Base-by-base conservation (phyloP, 2,329 filamentous ascomycete genomes). In the Trichoderma sp. region DNA sequence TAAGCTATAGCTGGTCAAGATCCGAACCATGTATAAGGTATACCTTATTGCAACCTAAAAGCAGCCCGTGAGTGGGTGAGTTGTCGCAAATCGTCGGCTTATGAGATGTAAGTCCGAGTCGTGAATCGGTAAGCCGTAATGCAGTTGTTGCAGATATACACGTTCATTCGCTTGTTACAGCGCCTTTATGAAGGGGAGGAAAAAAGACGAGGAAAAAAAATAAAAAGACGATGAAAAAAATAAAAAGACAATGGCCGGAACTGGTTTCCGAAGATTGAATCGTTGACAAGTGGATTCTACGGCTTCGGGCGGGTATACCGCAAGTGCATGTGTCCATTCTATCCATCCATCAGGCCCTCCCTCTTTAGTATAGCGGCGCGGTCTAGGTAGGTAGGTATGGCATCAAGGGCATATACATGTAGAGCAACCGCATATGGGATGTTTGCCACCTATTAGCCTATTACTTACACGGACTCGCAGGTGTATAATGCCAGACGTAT, bases 301-400 rank as follows among this genome's bases (percentile, higher is more conserved):
- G 57, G 57, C 45, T 60, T 15, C 15, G 34, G 30, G 21, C 57
- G 34, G 30, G 28, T 60, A 43, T 52, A n/a, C n/a, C n/a, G n/a
- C n/a, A n/a, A n/a, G n/a, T n/a, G n/a, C n/a, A 47, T 51, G 58
- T 47, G 47, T 61, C 58, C 47, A 51, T 61, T 61, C n/a, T 47
- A 28, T 30, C 30, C 10, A 34, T 39, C 34, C 34, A 39, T 39
- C 34, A 39, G 34, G 34, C 34, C 34, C 34, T 39, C 58, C 58
- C 45, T 51, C 34, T 61, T 50, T 51, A 41, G 58, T n/a, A 61
- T 61, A 61, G 45, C 58, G 47, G 19, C 47, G 43, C 10, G 17
- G 21, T 12, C 15, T n/a, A n/a, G n/a, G n/a, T n/a, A n/a, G n/a
- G n/a, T n/a, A n/a, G n/a, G n/a, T n/a, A n/a, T n/a, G n/a, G n/a